Percentiles rank a stretch among this genome's conserved stretches.
phyloP scores from a whole-genome alignment of 176 grass and related monocot genomes.

The Cocos nucifera region DNA sequence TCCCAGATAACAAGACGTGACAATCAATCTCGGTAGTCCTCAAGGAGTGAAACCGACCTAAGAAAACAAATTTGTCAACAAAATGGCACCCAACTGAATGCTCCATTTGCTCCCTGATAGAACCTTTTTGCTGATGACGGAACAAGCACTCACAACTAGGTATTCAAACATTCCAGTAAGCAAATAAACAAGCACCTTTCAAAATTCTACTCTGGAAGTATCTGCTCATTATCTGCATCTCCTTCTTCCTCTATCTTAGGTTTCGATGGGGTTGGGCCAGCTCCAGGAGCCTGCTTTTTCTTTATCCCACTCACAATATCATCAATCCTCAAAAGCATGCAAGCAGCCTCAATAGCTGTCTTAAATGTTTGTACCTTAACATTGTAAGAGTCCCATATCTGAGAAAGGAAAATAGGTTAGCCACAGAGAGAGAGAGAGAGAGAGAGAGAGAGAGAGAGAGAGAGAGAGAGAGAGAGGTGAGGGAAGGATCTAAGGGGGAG shows the following conservation, averaged over 20 bases:
- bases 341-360: slow-evolving; percentile 87
- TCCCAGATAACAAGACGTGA: too few relatives aligned
- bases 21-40: too few relatives aligned
- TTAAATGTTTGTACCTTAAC: slow-evolving; percentile 98
- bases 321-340: slow-evolving; percentile 94
- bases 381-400: slow-evolving; percentile 96
- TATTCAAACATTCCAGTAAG: too few relatives aligned
- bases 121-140: too few relatives aligned
- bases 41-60: too few relatives aligned
- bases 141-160: too few relatives aligned
- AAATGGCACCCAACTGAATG: too few relatives aligned
- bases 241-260: slow-evolving; percentile 76
- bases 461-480: neutral
- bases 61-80: too few relatives aligned
- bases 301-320: slow-evolving; percentile 98
- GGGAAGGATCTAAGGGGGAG: too few relatives aligned
- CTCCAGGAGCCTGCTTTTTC: slow-evolving; percentile 73
- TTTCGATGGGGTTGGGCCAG: slow-evolving; percentile 42
- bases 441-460: neutral
- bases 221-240: slow-evolving; percentile 90
- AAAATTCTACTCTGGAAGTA: slow-evolving; percentile 69
- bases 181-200: too few relatives aligned
- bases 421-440: neutral
- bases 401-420: neutral
- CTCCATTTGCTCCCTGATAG: too few relatives aligned